Evolutionary conservation across 2,329 filamentous ascomycete species (phyloP).

Genomic region (Hymenoscyphus fraxineus): DNA sequence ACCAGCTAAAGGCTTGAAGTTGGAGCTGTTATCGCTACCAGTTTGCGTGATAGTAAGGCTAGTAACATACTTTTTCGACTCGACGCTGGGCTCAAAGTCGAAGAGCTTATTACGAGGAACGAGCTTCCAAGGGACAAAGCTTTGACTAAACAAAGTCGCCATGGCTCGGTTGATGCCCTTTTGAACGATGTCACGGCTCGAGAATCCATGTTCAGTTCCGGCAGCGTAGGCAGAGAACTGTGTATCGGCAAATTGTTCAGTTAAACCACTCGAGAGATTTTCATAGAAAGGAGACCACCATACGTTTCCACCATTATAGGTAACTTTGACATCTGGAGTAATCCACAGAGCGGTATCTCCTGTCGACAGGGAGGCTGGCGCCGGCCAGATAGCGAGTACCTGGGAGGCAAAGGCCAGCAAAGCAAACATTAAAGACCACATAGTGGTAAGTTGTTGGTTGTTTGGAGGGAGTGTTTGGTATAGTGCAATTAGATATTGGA

Average conservation of each 20-base stretch:
- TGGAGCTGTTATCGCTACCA: conserved; percentile 46
- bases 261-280: conserved; percentile 21
- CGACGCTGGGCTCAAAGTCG: conserved; percentile 58
- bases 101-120: conserved; percentile 55
- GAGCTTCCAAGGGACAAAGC: conserved; percentile 77
- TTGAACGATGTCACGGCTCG: conserved; percentile 52
- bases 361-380: conserved; percentile 47
- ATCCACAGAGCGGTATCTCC: conserved; percentile 54
- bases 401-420: conserved; percentile 21
- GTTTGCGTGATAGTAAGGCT: conserved; percentile 62
- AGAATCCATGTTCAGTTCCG: conserved; percentile 12
- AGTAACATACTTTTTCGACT: conserved; percentile 49
- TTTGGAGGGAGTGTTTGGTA: not conserved
- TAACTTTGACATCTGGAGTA: conserved; percentile 47
- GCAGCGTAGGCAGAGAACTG: conserved; percentile 20
- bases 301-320: conserved; percentile 58
- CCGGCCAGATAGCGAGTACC: conserved; percentile 53
- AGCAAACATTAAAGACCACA: conserved; percentile 14
- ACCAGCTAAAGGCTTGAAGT: conserved; percentile 58
- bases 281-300: conserved; percentile 40
- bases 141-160: conserved; percentile 60
- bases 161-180: conserved; percentile 57
- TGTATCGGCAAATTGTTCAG: conserved; percentile 28
- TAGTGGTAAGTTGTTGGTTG: not conserved
- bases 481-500: not conserved